Evolutionary conservation across 305 asterid species (phyloP).

Genomic region (Fraxinus angustifolia): DNA sequence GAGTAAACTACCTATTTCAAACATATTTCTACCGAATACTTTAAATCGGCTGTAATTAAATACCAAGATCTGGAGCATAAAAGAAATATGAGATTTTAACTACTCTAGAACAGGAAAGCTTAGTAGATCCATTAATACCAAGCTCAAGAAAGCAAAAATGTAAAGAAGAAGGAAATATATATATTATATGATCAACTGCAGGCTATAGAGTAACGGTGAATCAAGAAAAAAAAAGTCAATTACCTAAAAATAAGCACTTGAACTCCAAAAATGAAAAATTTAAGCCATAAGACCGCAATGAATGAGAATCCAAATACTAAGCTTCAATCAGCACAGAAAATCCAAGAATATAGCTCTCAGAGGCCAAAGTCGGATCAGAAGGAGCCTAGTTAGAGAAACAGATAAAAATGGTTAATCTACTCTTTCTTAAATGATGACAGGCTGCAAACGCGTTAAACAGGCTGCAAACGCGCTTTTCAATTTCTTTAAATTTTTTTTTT

Average conservation of each 20-base stretch:
- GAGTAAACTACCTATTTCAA: background rate
- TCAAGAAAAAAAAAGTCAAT: background rate
- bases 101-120: background rate
- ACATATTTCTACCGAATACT: background rate
- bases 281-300: background rate
- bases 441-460: background rate
- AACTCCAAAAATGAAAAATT: background rate
- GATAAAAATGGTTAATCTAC: constrained; percentile 2
- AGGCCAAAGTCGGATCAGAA: constrained; percentile 10
- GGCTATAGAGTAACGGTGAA: background rate
- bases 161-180: background rate
- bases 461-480: too few species aligned
- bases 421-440: background rate
- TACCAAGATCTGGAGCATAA: background rate
- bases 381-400: background rate
- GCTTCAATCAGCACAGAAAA: background rate
- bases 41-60: background rate
- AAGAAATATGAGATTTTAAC: background rate
- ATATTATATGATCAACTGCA: background rate
- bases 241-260: background rate
- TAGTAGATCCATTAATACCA: background rate
- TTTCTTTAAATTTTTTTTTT: too few species aligned
- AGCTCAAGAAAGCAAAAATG: background rate
- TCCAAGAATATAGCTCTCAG: background rate
- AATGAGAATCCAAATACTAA: background rate